Evolutionary conservation across 148 eudicot species (phyloP).

Genomic region (Camellia japonica): DNA sequence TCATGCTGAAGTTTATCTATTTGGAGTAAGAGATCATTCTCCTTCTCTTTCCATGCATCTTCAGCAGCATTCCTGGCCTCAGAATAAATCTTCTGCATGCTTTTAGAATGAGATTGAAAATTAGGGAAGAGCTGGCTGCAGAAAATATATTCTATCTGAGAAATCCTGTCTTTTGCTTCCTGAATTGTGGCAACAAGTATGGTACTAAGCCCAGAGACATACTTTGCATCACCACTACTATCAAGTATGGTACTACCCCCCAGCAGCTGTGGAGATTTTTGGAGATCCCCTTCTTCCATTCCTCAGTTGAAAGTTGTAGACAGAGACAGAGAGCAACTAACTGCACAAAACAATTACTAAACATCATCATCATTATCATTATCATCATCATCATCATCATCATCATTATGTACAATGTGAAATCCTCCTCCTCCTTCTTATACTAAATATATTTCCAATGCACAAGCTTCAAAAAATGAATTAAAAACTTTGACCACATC

Average conservation of each 20-base stretch:
- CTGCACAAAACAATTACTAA: constrained; percentile 1
- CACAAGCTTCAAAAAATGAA: background rate
- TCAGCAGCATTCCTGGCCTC: constrained; percentile 70
- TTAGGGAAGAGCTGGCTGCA: constrained; percentile 77
- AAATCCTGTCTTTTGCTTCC: constrained; percentile 82
- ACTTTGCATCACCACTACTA: constrained; percentile 51
- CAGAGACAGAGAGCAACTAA: background rate
- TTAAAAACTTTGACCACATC: background rate
- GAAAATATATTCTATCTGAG: constrained; percentile 84
- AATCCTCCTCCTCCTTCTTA: background rate
- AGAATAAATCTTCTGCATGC: constrained; percentile 37
- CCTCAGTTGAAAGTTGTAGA: background rate
- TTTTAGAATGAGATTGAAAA: constrained; percentile 51
- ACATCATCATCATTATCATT: too few relatives aligned
- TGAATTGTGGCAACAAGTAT: constrained; percentile 77
- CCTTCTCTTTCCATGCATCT: constrained; percentile 55
- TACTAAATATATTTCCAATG: background rate
- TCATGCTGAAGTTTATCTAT: constrained; percentile 45
- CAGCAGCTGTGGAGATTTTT: constrained; percentile 30
- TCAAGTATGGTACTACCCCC: constrained; percentile 15
- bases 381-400: too few relatives aligned
- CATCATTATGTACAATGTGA: background rate
- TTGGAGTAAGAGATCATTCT: constrained; percentile 42
- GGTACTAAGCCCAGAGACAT: constrained; percentile 70
- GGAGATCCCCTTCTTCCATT: constrained; percentile 43